Evolutionary conservation across 208 protist genomes (phyloP), one percentile per base, ranked within the genome.

Genomic region (Crithidia sp.): DNA sequence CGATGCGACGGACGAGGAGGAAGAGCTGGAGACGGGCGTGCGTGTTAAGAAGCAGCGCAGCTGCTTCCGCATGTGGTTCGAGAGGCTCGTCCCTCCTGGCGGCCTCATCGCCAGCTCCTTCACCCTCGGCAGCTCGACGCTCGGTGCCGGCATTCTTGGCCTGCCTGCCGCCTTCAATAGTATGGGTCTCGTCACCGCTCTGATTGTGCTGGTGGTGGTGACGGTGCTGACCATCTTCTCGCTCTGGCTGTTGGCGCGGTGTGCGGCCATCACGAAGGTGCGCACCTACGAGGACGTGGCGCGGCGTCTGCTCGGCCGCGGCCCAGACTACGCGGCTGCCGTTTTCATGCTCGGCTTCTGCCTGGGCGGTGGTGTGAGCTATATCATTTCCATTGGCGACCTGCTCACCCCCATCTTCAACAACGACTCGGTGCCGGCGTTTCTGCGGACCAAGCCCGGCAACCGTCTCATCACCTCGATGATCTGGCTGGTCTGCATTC

Each of bases 121-220:
- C 70, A 95, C 83, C 17, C 73, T 93, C 17, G 74, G 71, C 19
- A 86, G 78, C 53, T 76, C 80, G 13, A 89, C 83, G 3, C 71
- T 95, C 45, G 88, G 91, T 19, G 88, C 86, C 9, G 88, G 88
- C 43, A 91, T 92, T 47, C 60, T 94, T 6, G 77, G 82, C 10
- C 64, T 95, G 13, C 79, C 88, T 16, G 36, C 79, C 4, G 88
- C 87, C 19, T 89, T 93, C 74, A 78, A 87, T 50, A 88, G 74
- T 66, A 83, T 79, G 63, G 90, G 90, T 43, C 45, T 90, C 39
- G 79, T 61, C 6, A 77, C 79, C 14, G 78, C 76, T 1, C 40
- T 87, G n/a, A 67, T 92, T 16, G 75, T 82, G 16, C 83, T 93
- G 13, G 43, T 90, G 0, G 39, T 86, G 6, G 68, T 85, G 9